phyloP scores from a whole-genome alignment of 345 rosid species.

The Crucihimalaya himalaica region DNA sequence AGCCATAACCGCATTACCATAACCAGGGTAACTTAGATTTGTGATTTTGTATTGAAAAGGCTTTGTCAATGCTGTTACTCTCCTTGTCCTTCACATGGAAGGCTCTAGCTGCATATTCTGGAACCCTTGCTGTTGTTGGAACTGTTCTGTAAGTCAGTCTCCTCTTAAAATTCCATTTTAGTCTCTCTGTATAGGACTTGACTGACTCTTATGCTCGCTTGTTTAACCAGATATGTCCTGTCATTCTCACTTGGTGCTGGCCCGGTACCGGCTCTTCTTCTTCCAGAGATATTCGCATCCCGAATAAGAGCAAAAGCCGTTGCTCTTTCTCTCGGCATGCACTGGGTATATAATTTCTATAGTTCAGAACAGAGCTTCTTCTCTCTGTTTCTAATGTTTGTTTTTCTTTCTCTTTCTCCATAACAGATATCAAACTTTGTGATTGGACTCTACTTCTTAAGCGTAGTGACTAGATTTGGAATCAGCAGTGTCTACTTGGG shows the following conservation, averaged over 20 bases:
- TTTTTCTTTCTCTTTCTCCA: not conserved
- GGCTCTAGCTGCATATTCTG: constrained; percentile 89
- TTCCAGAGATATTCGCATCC: constrained; percentile 94
- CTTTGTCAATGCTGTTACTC: constrained; percentile 87
- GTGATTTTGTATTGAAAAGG: constrained; percentile 48
- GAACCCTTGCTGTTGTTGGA: constrained; percentile 86
- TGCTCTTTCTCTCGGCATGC: constrained; percentile 90
- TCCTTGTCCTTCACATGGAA: constrained; percentile 95
- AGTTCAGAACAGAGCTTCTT: constrained; percentile 2
- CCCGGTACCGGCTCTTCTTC: constrained; percentile 98
- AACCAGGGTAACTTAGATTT: not conserved
- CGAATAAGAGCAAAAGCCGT: constrained; percentile 99
- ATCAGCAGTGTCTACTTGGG: constrained; percentile 93
- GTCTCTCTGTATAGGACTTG: not conserved
- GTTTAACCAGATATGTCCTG: constrained; percentile 69
- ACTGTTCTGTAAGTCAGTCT: constrained; percentile 81
- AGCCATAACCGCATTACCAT: not conserved
- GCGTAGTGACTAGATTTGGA: constrained; percentile 84
- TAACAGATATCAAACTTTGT: constrained; percentile 85
- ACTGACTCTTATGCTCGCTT: not conserved
- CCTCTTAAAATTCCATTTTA: not conserved
- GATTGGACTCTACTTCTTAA: constrained; percentile 91
- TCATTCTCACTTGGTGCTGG: constrained; percentile 99
- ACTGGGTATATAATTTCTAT: constrained; percentile 60
- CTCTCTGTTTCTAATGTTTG: not conserved